These are phyloP conservation scores for Aspergillus brunneoviolaceus DNA, from an alignment of 2,329 filamentous ascomycete genomes.

Conservation along the genomic window DNA sequence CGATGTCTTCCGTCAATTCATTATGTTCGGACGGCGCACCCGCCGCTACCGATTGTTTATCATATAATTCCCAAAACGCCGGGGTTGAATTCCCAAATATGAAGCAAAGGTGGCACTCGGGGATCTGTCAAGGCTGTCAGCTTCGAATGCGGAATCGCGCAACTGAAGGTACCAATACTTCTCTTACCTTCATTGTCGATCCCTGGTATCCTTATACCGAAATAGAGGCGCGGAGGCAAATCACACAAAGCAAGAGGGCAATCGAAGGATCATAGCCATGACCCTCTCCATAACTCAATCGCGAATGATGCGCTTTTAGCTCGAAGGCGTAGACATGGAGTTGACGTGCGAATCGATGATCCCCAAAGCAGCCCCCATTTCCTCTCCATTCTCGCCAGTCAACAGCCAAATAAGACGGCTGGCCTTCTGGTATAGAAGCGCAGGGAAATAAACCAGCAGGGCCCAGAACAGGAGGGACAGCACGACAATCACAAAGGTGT, in stretches of 20 bases:
- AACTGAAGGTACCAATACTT: not conserved
- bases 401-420: constrained; percentile 38
- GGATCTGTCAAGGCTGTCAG: not conserved
- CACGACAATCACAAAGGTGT: constrained; percentile 40
- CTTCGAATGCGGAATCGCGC: not conserved
- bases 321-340: constrained; percentile 16
- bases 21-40: constrained; percentile 19
- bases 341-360: constrained; percentile 27
- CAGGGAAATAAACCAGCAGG: constrained; percentile 38
- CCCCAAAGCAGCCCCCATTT: constrained; percentile 29
- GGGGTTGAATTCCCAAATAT: constrained; percentile 13
- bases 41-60: constrained; percentile 12
- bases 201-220: constrained; percentile 11
- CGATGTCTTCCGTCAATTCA: constrained; percentile 21
- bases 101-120: constrained; percentile 4
- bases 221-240: constrained; percentile 5
- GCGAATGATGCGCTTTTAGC: constrained; percentile 14
- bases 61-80: constrained; percentile 16
- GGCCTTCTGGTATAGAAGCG: constrained; percentile 38
- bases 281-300: constrained; percentile 3
- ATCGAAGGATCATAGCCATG: constrained; percentile 1
- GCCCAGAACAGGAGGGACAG: constrained; percentile 39
- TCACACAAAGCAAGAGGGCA: constrained; percentile 4
- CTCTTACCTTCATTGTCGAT: constrained; percentile 9
- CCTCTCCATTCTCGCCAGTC: constrained; percentile 35